Evolutionary conservation across 1,284 basidiomycete genomes (phyloP), one percentile per base, ranked within the genome.

Genomic region (Spongiforma sp.): DNA sequence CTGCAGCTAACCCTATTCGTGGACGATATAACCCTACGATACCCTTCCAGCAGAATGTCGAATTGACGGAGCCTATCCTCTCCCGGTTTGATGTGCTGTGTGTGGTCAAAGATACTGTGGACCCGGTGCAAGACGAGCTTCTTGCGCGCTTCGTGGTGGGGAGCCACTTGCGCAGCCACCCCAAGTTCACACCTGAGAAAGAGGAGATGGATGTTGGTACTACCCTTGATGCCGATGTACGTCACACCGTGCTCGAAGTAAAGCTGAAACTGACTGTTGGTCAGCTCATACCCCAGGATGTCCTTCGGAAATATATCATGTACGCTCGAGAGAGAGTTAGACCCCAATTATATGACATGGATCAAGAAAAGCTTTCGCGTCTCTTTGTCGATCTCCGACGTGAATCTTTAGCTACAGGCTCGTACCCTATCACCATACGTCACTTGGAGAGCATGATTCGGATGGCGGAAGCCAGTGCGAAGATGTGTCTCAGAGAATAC

Each of bases 381-480:
- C 86, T 99, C 53, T 99, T 98, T 78, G 91, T 95, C n/a, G 98
- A 99, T 76, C 86, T 99, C 48, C 90, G 98, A 58, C 91, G 96
- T 67, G 98, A 99, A 78, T 98, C 96, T 4, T 84, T 97, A 68
- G 95, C 95, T 19, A 99, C 98, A 2, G 97, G 97, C 39, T 98
- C 95, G 26, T 98, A 95, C 82, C 97, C 97, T 5, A 98, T 99
- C 77, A 99, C 98, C 6, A 94, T 99, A 56, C 93, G 98, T 68
- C 98, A 99, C 75, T 80, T 99, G 65, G 98, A 99, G 81, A 96
- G 94, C 76, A 99, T 98, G 94, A 99, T 99, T 79, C 90, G 98
- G 53, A 99, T 99, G 98, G 89, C 95, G 2, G 97, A 99, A 78
- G 96, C 98, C 19, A 95, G 93, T 71, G 98, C 97, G 54, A 98